Evolutionary conservation across 306 rosid species (phyloP).

Genomic region (Vachellia collinsii): DNA sequence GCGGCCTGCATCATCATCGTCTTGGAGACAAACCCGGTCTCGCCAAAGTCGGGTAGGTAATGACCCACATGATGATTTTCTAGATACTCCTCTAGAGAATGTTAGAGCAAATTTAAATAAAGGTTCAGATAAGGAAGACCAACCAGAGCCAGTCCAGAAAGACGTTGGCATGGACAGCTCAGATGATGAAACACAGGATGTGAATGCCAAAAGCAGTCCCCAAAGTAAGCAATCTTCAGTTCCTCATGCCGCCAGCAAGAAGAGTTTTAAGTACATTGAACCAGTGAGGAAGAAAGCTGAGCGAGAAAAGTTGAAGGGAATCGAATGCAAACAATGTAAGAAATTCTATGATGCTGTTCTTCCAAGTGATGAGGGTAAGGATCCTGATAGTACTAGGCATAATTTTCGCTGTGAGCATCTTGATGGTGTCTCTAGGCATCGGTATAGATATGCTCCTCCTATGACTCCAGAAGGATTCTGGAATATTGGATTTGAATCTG

Average conservation of each 20-base stretch:
- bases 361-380: conserved; percentile 57
- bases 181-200: conserved; percentile 87
- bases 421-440: conserved; percentile 97
- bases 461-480: conserved; percentile 99
- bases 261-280: conserved; percentile 78
- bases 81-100: conserved; percentile 83
- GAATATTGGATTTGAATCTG: conserved; percentile 98
- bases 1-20: conserved; percentile 71
- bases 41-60: conserved; percentile 67
- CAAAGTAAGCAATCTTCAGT: conserved; percentile 55
- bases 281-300: conserved; percentile 94
- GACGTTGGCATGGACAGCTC: conserved; percentile 50
- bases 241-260: conserved; percentile 41
- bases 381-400: conserved; percentile 44
- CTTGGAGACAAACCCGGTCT: conserved; percentile 83
- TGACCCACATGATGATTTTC: conserved; percentile 95
- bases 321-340: conserved; percentile 92
- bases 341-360: conserved; percentile 93
- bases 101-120: conserved; percentile 68
- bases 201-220: conserved; percentile 53
- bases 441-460: conserved; percentile 88
- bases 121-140: conserved; percentile 44
- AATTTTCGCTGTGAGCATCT: conserved; percentile 82
- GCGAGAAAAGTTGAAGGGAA: conserved; percentile 83
- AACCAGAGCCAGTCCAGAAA: conserved; percentile 35